Evolutionary conservation across 192 early-diverging fungal genomes (phyloP), one percentile per base, ranked within the genome.

Genomic region (Backusella tarrabulga): DNA sequence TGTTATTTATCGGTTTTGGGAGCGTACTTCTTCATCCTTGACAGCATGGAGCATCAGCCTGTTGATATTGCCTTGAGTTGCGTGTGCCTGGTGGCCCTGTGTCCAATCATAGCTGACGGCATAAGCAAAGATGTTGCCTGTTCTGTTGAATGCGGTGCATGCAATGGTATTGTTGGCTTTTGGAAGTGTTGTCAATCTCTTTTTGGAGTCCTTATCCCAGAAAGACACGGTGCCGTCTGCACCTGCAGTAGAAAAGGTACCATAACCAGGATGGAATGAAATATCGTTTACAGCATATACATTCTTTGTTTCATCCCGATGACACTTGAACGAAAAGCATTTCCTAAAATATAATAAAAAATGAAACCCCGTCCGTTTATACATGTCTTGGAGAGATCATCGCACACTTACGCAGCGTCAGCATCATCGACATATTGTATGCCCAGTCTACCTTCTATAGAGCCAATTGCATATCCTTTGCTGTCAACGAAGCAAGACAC

Each of bases 181-280:
- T 34, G 85, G 72, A 76, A 95, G 91, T 15, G 80, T 75, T 85
- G 96, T 96, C 75, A 97, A 87, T 73, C 92, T 90, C 71, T 92
- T 92, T 77, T 92, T 92, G 14, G 95, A 91, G 76, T 95, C 95
- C 83, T 97, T 97, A 80, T 99, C 97, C 97, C 97, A 99, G 80
- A 97, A 96, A 34, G 68, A 70, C 66, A 95, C 90, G 21, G 88
- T 86, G 34, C 97, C 97, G 80, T 99, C 97, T 15, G 93, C 87
- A 23, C 95, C 95, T 19, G 90, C 89, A 8, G 96, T 97, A 19
- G 92, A 88, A 75, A 97, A 97, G 17, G 97, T 98, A 34, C 95
- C 94, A 82, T 94, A 92, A 0, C 82, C 40, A 5, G 95, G 95
- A 80, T 97, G 93, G 83, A 97, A 93, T 68, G 92, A 90, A 34